Base-by-base conservation (phyloP, 306 rosid species). In the Pyrus betulifolia region DNA sequence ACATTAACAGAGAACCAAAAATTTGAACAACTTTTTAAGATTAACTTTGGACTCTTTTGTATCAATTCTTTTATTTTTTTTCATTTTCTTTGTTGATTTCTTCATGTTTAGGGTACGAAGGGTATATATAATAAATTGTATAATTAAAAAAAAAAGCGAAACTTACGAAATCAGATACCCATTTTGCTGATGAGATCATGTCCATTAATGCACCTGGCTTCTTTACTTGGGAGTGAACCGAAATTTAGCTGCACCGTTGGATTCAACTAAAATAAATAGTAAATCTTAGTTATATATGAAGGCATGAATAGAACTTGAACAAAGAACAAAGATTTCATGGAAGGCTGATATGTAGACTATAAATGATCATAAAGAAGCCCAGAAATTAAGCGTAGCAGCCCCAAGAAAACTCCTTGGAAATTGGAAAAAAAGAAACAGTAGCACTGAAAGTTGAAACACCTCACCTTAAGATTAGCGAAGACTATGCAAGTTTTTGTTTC, bases 151-250 rank as follows among this genome's bases (percentile, higher is more conserved):
- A 31, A 67, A 27, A 30, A 13, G 18, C 28, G 30, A 21, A 17
- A 33, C 73, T 33, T 84, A 84, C 87, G 69, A 80, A 22, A 71
- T 84, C 87, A 68, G 84, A 83, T 22, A 72, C 31, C 82, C 84
- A 84, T 76, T 80, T 76, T 70, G 79, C 76, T 28, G 87, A 72
- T n/a, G 84, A 23, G 64, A 44, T 72, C 79, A 31, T 72, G 61
- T 80, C 87, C 84, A 84, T 80, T 55, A 49, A 28, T 64, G 14
- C 18, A 54, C 40, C 72, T 57, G 10, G 28, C 28, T 68, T 38
- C 58, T 72, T 78, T 4, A 76, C 46, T 51, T 40, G 11, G 11
- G 12, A 60, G 55, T 69, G 27, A 70, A 78, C 59, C 35, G 35
- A 4, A 63, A 19, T 25, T 17, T 17, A 23, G 61, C 28, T 17